Conservation (phyloP, 2,329 filamentous ascomycete species). For the Penicillium psychrosexuale region DNA sequence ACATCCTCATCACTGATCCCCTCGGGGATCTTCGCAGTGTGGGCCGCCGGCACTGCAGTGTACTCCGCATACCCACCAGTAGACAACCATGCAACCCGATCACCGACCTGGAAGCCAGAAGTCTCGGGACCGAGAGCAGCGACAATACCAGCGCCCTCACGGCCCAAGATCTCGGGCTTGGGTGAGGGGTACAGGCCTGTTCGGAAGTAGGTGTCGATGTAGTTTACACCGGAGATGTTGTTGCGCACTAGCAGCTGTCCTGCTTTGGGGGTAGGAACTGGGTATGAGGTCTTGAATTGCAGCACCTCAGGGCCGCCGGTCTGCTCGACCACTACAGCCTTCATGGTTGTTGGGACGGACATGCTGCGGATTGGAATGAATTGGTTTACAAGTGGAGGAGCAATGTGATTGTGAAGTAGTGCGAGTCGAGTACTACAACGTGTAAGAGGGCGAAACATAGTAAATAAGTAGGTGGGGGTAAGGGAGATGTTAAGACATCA, state of each 20-base stretch:
- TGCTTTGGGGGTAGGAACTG: constrained; percentile 65
- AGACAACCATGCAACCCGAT: constrained; percentile 69
- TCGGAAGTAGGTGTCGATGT: constrained; percentile 90
- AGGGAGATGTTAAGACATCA: background rate
- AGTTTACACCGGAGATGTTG: constrained; percentile 77
- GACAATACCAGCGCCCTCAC: constrained; percentile 72
- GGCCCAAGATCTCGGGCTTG: constrained; percentile 73
- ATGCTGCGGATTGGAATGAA: constrained; percentile 38
- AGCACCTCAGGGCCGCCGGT: constrained; percentile 70
- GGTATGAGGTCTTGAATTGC: constrained; percentile 66
- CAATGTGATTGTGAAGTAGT: constrained; percentile 15
- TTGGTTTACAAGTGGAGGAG: background rate
- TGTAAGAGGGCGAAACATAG: constrained; percentile 16
- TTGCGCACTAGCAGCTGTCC: constrained; percentile 78
- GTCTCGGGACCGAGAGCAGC: constrained; percentile 56
- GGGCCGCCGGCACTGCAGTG: constrained; percentile 51
- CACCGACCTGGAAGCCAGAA: constrained; percentile 60
- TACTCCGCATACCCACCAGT: constrained; percentile 59
- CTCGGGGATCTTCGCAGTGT: constrained; percentile 62
- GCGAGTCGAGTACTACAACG: constrained; percentile 15
- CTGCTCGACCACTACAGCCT: constrained; percentile 68
- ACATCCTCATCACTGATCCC: constrained; percentile 60
- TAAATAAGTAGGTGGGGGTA: background rate
- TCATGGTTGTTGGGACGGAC: constrained; percentile 64
- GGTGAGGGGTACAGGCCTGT: constrained; percentile 71